These are phyloP conservation scores for Marsdenia floribunda DNA, from an alignment of 257 asterid species.

Conservation along the genomic window DNA sequence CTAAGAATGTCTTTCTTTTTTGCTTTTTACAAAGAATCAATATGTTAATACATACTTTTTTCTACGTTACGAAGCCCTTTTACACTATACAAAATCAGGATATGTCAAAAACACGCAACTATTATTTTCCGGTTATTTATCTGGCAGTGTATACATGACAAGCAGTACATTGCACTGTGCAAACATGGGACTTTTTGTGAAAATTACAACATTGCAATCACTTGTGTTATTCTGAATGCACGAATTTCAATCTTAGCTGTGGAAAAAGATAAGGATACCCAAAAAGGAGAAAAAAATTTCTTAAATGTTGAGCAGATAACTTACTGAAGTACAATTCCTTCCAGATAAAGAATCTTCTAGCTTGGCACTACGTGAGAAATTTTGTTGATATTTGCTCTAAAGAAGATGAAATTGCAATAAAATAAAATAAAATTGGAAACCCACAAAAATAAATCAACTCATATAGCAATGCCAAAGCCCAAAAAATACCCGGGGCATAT, in stretches of 20 bases:
- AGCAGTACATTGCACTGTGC: background rate
- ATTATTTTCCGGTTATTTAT: background rate
- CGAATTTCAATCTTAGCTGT: background rate
- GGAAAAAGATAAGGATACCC: background rate
- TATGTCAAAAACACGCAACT: background rate
- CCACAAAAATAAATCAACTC: background rate
- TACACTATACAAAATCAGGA: background rate
- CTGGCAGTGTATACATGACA: background rate
- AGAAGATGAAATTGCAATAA: background rate
- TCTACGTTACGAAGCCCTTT: background rate
- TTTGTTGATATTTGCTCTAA: background rate
- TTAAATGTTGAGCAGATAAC: background rate
- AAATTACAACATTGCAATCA: background rate
- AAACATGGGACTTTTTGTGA: background rate
- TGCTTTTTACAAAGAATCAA: constrained; percentile 6
- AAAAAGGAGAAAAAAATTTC: background rate
- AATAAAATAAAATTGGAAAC: background rate
- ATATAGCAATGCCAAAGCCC: background rate
- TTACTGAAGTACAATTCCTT: background rate
- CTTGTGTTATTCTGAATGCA: background rate
- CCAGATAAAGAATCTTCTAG: constrained; percentile 1
- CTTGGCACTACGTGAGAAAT: background rate
- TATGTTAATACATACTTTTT: background rate
- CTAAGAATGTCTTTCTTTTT: background rate
- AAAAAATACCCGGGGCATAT: background rate